These are phyloP conservation scores for Tylopilus plumbeoviolaceoides DNA, from an alignment of 768 basidiomycete species.

Conservation along the genomic window DNA sequence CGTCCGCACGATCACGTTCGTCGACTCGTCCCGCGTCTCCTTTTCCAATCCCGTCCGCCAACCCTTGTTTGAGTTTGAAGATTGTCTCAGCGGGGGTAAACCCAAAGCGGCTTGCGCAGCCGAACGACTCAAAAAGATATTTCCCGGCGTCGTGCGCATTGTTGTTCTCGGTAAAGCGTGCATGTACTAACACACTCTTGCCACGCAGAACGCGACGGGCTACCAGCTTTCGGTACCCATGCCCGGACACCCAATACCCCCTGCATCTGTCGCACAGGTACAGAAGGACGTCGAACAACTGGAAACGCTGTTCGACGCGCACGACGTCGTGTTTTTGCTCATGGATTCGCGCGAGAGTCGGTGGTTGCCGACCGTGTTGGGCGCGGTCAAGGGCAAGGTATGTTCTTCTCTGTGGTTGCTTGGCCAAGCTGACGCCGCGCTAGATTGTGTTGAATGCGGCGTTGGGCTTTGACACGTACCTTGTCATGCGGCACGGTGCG, in stretches of 20 bases:
- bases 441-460: constrained; percentile 94
- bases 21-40: constrained; percentile 88
- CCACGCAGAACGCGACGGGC: constrained; percentile 73
- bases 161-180: too few species aligned
- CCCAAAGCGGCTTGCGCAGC: constrained; percentile 93
- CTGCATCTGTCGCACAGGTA: constrained; percentile 48
- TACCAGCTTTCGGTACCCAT: constrained; percentile 84
- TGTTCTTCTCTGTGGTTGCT: neutral
- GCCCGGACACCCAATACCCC: constrained; percentile 93
- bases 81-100: constrained; percentile 89
- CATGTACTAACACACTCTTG: neutral
- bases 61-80: constrained; percentile 92
- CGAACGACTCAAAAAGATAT: constrained; percentile 78
- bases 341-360: constrained; percentile 99
- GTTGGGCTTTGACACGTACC: constrained; percentile 90
- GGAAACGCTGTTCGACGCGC: constrained; percentile 73
- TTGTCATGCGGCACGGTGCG: constrained; percentile 95
- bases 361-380: constrained; percentile 92
- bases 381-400: constrained; percentile 81
- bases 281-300: constrained; percentile 68
- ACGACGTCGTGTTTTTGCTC: constrained; percentile 88
- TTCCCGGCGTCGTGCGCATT: constrained; percentile 80
- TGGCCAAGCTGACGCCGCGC: neutral
- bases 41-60: constrained; percentile 98
- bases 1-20: constrained; percentile 86